Conservation (phyloP, 2,329 filamentous ascomycete genomes). For the Fusarium albosuccineum region DNA sequence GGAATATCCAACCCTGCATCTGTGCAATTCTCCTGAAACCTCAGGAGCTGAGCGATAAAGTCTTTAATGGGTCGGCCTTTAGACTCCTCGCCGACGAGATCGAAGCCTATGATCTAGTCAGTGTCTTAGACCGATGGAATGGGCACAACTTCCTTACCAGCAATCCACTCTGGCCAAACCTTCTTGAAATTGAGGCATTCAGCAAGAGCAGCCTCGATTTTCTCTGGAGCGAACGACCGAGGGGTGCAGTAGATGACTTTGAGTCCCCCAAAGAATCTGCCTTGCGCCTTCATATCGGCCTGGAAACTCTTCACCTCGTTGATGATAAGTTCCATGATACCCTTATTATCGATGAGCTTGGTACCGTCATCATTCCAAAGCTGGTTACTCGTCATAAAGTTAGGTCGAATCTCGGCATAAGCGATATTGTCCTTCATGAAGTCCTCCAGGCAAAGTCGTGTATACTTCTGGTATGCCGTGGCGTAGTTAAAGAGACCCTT, state of each 20-base stretch:
- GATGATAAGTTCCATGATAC: slow-evolving; percentile 72
- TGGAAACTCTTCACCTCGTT: slow-evolving; percentile 66
- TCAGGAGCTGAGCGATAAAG: slow-evolving; percentile 67
- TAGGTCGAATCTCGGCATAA: slow-evolving; percentile 78
- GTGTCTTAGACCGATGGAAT: neutral
- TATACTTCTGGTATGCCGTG: slow-evolving; percentile 72
- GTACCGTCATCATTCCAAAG: slow-evolving; percentile 71
- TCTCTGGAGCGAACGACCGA: slow-evolving; percentile 64
- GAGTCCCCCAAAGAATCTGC: slow-evolving; percentile 69
- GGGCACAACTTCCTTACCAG: slow-evolving; percentile 60
- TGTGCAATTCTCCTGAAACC: slow-evolving; percentile 67
- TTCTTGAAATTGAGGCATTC: slow-evolving; percentile 74
- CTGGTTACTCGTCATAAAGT: slow-evolving; percentile 74
- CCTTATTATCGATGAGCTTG: slow-evolving; percentile 64
- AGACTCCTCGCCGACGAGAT: slow-evolving; percentile 77
- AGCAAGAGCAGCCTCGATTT: slow-evolving; percentile 65
- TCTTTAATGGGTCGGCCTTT: slow-evolving; percentile 70
- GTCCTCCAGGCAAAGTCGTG: slow-evolving; percentile 68
- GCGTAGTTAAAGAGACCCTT: slow-evolving; percentile 79
- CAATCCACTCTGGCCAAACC: slow-evolving; percentile 70
- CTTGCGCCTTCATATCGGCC: slow-evolving; percentile 42
- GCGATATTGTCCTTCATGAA: slow-evolving; percentile 76
- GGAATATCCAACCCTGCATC: slow-evolving; percentile 68
- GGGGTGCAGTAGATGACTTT: slow-evolving; percentile 81
- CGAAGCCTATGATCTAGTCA: slow-evolving; percentile 65